Evolutionary conservation across 345 rosid genomes (phyloP), one percentile per base, ranked within the genome.

Genomic region (Clarkia xantiana): DNA sequence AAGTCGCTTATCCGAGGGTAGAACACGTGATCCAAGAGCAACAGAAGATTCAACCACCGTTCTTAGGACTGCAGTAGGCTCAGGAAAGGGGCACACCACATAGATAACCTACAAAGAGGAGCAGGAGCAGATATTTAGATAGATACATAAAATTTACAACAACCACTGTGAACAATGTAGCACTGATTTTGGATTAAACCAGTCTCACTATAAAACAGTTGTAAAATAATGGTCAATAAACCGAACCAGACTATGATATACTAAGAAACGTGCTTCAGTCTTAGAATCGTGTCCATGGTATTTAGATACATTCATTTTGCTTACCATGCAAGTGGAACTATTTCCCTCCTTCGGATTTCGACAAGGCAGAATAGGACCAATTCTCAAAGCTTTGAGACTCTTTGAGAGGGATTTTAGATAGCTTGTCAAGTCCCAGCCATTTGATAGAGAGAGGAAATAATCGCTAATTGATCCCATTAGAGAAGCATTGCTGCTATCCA

Each of bases 51-150:
- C 95, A 44, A 93, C 54, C 4, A 93, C 68, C 0, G 99, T 91
- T 63, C 76, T 79, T 40, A 93, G 66, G 76, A 93, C 80, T 56
- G 99, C 96, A 14, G 66, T 67, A 62, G 96, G 96, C 49, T 93
- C 96, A 10, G 99, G 96, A 65, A 93, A 93, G 49, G 99, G 99
- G 67, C 99, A 93, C 47, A 93, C 96, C 66, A 93, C 87, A 67
- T 93, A 93, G 74, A 84, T 73, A 20, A 87, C 99, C 99, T 93
- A 60, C 51, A 67, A 14, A 47, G 42, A 49, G 55, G 46, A 52
- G 57, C 17, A 47, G 42, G 54, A 14, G 40, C 45, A 49, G 25
- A 49, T 22, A 49, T 11, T 49, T 13, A 41, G 3, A 12, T 13
- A 41, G 3, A 12, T 22, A 36, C 16, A 20, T 48, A 48, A 22